These are phyloP conservation scores for Blastocystis sp. DNA, from an alignment of 352 stramenopile species.

Conservation along the genomic window DNA sequence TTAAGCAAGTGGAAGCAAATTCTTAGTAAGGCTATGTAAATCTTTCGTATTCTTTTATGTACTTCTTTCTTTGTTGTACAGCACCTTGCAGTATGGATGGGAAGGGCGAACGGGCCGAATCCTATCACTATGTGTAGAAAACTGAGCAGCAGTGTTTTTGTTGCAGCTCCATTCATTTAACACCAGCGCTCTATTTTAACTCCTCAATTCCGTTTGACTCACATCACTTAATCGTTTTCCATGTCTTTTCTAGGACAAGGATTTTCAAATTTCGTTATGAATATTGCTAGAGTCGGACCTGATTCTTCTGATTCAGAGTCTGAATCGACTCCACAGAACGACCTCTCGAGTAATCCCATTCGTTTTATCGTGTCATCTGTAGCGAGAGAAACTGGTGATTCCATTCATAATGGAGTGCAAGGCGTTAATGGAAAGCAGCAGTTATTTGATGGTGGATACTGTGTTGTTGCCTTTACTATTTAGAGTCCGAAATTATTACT, in stretches of 20 bases:
- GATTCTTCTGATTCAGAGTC: no score
- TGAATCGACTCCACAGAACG: no score
- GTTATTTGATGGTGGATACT: neutral
- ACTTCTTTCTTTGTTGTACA: neutral
- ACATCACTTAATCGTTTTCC: no score
- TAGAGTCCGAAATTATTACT: conserved; percentile 33
- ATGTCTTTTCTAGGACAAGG: conserved; percentile 22
- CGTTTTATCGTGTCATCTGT: no score
- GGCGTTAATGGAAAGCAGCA: neutral
- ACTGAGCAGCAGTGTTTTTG: no score
- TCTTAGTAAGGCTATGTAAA: conserved; percentile 22
- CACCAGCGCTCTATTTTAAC: no score
- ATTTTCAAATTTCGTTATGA: neutral
- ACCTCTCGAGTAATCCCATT: no score
- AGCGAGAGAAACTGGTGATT: no score
- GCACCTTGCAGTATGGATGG: neutral
- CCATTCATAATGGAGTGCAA: neutral
- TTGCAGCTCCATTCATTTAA: no score
- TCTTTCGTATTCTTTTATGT: conserved; percentile 42
- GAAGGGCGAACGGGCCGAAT: no score
- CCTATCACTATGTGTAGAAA: no score
- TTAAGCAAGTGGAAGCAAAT: conserved; percentile 54
- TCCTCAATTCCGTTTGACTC: no score
- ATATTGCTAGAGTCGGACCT: neutral
- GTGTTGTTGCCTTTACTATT: neutral